phyloP scores from a whole-genome alignment of 108 stramenopile genomes.

The Nannochloropsis salina region DNA sequence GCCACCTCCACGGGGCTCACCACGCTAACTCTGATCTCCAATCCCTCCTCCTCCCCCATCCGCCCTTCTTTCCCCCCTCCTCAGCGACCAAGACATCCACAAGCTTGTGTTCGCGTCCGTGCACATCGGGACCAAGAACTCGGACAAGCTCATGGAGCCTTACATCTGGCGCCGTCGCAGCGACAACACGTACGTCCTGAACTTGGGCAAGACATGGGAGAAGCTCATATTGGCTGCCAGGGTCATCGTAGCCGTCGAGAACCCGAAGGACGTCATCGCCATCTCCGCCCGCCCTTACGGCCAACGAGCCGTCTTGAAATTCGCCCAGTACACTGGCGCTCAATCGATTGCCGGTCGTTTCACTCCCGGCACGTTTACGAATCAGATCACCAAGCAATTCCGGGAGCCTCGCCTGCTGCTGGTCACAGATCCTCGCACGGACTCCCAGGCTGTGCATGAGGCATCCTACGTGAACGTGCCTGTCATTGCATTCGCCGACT shows the following conservation, averaged over 20 bases:
- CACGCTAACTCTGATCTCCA: background rate
- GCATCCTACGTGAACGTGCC: constrained; percentile 96
- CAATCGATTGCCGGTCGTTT: constrained; percentile 96
- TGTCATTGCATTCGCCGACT: constrained; percentile 97
- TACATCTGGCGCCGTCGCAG: constrained; percentile 99
- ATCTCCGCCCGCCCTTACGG: constrained; percentile 99
- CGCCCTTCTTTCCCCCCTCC: background rate
- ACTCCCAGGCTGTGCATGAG: constrained; percentile 84
- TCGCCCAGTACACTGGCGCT: constrained; percentile 97
- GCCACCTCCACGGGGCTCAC: too few species aligned
- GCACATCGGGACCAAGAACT: constrained; percentile 97
- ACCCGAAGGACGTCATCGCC: constrained; percentile 96
- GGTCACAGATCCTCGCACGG: constrained; percentile 97
- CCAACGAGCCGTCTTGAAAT: constrained; percentile 99
- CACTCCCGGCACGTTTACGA: constrained; percentile 99
- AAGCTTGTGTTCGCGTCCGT: constrained; percentile 98
- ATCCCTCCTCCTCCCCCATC: background rate
- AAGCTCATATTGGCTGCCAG: constrained; percentile 98
- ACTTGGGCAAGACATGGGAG: constrained; percentile 99
- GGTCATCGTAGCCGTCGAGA: constrained; percentile 98
- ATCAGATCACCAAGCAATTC: constrained; percentile 99
- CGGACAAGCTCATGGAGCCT: constrained; percentile 87
- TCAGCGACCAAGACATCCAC: constrained; percentile 99
- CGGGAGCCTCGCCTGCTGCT: constrained; percentile 96
- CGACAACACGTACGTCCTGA: constrained; percentile 92